Evolutionary conservation across 495 filamentous ascomycete genomes (phyloP).

Genomic region (Aspergillus bridgeri): DNA sequence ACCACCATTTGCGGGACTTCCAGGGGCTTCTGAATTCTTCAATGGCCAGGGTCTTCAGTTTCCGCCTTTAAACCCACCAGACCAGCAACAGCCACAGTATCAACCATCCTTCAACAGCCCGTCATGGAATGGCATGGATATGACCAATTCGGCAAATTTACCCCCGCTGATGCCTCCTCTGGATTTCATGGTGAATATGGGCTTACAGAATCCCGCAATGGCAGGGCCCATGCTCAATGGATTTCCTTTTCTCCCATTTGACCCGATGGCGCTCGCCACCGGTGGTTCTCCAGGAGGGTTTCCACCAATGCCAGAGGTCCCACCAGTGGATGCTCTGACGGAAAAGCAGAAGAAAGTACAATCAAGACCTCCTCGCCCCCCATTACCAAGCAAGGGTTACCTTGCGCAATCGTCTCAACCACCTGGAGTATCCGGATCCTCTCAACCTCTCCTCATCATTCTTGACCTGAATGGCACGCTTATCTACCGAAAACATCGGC

Average conservation of each 20-base stretch:
- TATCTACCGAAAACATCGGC: slow-evolving; percentile 58
- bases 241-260: slow-evolving; percentile 2
- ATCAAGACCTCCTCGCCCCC: slow-evolving; percentile 21
- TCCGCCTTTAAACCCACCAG: slow-evolving; percentile 10
- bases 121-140: slow-evolving; percentile 14
- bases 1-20: slow-evolving; percentile 5
- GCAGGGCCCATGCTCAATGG: slow-evolving; percentile 8
- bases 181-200: slow-evolving; percentile 13
- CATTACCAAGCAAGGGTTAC: slow-evolving; percentile 42
- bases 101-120: slow-evolving; percentile 15
- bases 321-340: neutral
- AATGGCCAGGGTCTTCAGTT: slow-evolving; percentile 2
- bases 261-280: slow-evolving; percentile 8
- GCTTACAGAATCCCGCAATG: slow-evolving; percentile 2
- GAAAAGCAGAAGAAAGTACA: neutral
- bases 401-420: slow-evolving; percentile 35
- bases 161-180: slow-evolving; percentile 11
- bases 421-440: slow-evolving; percentile 22
- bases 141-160: neutral
- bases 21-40: neutral
- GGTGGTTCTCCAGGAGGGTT: neutral
- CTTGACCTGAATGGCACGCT: slow-evolving; percentile 94
- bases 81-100: slow-evolving; percentile 10
- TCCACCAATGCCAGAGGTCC: neutral
- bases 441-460: slow-evolving; percentile 65